Evolutionary conservation across 2,329 filamentous ascomycete genomes (phyloP), one percentile per base, ranked within the genome.

Genomic region (Fusarium nelsonii): DNA sequence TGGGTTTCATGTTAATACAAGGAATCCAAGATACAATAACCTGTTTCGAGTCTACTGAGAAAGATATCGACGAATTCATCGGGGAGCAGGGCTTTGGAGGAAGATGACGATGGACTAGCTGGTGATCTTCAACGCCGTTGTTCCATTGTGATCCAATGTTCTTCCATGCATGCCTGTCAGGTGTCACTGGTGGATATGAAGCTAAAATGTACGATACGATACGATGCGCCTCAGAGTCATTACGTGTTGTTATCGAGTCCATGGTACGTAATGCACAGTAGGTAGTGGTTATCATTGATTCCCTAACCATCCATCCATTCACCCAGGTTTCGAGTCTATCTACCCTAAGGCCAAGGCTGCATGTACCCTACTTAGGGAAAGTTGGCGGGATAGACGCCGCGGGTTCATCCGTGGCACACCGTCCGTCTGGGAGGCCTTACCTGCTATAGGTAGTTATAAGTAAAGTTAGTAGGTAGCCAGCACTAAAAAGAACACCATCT

Each of bases 41-140:
- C 33, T 49, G 65, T 62, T 68, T 65, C 16, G 28, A 55, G 34
- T 37, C 33, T 30, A 48, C 60, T 37, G 23, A 34, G 18, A 51
- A 26, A 6, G 36, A 28, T n/a, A 12, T 39, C 12, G 43, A n/a
- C 16, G 34, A 30, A 41, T 28, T 45, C 32, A 12, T 28, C 20
- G 14, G 56, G 28, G 33, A 39, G 57, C 23, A 37, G 46, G 46
- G 46, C 32, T 56, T n/a, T 28, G 28, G 36, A 46, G 18, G 15
- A 37, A 39, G 16, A 65, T 58, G 26, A 36, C n/a, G 30, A 20
- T 26, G 26, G 16, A 20, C 48, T 33, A 60, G 40, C 37, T 44
- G 30, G 48, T 33, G 46, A 46, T 54, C 58, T 48, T 48, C 59
- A 37, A 59, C 40, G 26, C 34, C 30, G 39, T 45, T 44, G 40